Percentiles rank a stretch among this genome's conserved stretches.
phyloP scores from a whole-genome alignment of 441 rosid species.

The Brassica hybrid region DNA sequence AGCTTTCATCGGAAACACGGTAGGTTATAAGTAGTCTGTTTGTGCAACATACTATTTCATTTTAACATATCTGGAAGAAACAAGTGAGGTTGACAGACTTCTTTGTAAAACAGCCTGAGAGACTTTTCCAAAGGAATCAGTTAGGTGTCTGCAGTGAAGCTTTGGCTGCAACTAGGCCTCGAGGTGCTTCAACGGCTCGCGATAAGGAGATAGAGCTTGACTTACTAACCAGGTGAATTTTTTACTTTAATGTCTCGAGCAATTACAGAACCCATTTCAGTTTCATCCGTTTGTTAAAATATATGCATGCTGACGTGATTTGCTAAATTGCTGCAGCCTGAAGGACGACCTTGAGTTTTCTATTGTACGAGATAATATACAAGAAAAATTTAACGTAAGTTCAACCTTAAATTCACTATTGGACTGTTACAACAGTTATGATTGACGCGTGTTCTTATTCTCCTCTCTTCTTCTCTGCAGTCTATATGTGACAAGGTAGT shows the following conservation, averaged over 20 bases:
- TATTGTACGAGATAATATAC: constrained; percentile 87
- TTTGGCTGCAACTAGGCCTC: constrained; percentile 91
- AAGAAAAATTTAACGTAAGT: constrained; percentile 77
- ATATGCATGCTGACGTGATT: constrained; percentile 31
- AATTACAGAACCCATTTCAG: background rate
- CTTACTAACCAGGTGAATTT: constrained; percentile 73
- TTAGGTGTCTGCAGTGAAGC: constrained; percentile 87
- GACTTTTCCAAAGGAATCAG: constrained; percentile 82
- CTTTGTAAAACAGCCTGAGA: constrained; percentile 89
- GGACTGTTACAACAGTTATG: background rate
- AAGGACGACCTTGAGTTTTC: constrained; percentile 92
- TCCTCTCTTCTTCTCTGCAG: constrained; percentile 47
- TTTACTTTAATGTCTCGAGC: constrained; percentile 24
- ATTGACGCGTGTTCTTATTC: background rate
- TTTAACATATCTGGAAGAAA: constrained; percentile 17
- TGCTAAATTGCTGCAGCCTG: constrained; percentile 53
- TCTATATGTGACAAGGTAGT: constrained; percentile 67
- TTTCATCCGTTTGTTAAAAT: background rate
- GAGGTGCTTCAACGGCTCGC: constrained; percentile 62
- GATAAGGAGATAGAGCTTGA: constrained; percentile 87
- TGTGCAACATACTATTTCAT: background rate
- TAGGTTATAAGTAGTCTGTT: too few species aligned
- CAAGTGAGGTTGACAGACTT: constrained; percentile 34
- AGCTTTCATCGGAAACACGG: constrained; percentile 97
- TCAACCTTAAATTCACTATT: constrained; percentile 11